phyloP scores from a whole-genome alignment of 2,329 filamentous ascomycete genomes.

The Colletotrichum neosansevieriae region DNA sequence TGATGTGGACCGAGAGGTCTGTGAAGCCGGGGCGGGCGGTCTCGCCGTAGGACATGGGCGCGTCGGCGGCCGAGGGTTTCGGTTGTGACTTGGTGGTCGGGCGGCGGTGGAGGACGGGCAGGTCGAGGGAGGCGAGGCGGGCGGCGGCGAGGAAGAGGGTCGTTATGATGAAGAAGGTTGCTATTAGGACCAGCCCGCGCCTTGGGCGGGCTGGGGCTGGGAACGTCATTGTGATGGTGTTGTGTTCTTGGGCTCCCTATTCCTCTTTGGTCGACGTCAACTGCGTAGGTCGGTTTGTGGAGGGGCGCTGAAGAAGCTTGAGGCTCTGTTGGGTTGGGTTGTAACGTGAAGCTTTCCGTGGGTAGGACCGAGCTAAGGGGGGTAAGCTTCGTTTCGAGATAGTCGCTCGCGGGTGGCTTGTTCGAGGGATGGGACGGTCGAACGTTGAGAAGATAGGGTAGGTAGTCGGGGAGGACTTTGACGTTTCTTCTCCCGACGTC shows the following conservation, averaged over 20 bases:
- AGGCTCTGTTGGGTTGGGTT: neutral
- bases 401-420: neutral
- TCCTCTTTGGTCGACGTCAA: neutral
- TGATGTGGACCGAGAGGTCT: constrained; percentile 41
- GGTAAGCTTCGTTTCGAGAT: constrained; percentile 11
- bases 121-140: constrained; percentile 46
- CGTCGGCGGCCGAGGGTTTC: constrained; percentile 45
- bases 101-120: constrained; percentile 18
- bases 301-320: neutral
- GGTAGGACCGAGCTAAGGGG: constrained; percentile 11
- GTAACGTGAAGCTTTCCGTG: neutral
- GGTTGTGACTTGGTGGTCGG: constrained; percentile 34
- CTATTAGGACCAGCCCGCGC: constrained; percentile 24
- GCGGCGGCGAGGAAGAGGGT: constrained; percentile 51
- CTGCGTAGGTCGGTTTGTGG: no score
- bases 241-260: neutral
- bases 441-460: neutral
- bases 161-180: constrained; percentile 48
- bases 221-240: constrained; percentile 23
- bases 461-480: neutral
- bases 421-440: neutral
- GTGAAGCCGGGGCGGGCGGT: constrained; percentile 54
- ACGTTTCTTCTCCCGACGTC: neutral
- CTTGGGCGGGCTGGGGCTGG: constrained; percentile 20
- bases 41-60: constrained; percentile 55